Conservation (phyloP, 768 basidiomycete genomes). For the Mycena haematopus region DNA sequence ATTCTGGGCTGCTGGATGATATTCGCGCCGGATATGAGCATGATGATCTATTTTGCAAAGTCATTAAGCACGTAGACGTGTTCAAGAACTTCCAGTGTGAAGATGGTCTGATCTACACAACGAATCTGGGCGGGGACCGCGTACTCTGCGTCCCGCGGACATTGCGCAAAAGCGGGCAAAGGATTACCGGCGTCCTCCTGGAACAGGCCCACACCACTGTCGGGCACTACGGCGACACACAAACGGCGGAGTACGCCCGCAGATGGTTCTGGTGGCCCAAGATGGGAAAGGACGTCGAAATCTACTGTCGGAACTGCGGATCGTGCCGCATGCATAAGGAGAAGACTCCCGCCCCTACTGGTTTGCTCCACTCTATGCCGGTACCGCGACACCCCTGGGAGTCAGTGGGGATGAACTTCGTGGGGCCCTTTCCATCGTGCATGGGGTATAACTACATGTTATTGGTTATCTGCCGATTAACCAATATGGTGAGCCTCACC, state of each 20-base stretch:
- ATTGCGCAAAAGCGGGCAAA: not conserved
- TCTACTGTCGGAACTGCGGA: constrained; percentile 9
- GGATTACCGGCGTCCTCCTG: not conserved
- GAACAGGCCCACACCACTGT: not conserved
- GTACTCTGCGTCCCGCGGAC: not conserved
- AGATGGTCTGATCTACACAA: not conserved
- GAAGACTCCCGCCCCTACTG: not conserved
- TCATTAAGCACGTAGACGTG: not conserved
- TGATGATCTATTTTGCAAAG: not conserved
- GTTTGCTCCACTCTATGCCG: constrained; percentile 32
- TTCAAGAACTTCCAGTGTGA: too few species aligned
- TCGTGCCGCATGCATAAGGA: not conserved
- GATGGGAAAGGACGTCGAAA: constrained; percentile 1
- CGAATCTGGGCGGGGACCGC: not conserved
- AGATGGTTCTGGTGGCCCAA: constrained; percentile 4
- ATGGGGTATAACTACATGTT: constrained; percentile 31
- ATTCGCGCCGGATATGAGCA: not conserved
- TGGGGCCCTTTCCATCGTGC: constrained; percentile 36
- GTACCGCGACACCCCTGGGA: constrained; percentile 35
- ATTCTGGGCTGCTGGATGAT: not conserved
- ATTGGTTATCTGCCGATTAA: constrained; percentile 1
- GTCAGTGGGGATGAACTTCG: constrained; percentile 42
- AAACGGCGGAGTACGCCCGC: not conserved
- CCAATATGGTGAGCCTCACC: constrained; percentile 5
- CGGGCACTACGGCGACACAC: not conserved